Percentiles rank a stretch among this genome's conserved stretches.
Conservation (phyloP, 495 filamentous ascomycete genomes). For the Halenospora varia region DNA sequence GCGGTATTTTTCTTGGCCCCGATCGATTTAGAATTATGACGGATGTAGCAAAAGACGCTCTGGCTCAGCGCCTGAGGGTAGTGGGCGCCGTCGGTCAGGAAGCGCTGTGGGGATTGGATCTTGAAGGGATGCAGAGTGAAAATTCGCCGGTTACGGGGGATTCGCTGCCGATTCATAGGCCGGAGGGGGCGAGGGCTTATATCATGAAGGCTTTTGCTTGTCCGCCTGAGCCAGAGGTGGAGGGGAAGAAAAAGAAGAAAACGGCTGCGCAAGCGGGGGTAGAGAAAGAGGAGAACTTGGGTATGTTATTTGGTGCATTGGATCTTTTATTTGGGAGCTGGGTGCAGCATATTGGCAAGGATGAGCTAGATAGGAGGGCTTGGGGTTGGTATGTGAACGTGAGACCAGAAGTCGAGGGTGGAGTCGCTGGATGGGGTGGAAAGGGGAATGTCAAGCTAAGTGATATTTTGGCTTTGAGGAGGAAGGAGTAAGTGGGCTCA, state of each 20-base stretch:
- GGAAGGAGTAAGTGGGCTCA: too few relatives aligned
- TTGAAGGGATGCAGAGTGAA: slow-evolving; percentile 55
- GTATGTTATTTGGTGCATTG: slow-evolving; percentile 59
- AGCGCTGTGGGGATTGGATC: slow-evolving; percentile 75
- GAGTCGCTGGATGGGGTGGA: slow-evolving; percentile 74
- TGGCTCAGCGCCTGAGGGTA: slow-evolving; percentile 41
- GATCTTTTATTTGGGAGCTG: slow-evolving; percentile 69
- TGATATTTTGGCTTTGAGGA: slow-evolving; percentile 60
- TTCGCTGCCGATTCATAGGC: slow-evolving; percentile 59
- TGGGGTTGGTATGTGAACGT: slow-evolving; percentile 80
- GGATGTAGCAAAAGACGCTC: slow-evolving; percentile 39
- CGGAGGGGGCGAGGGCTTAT: slow-evolving; percentile 58
- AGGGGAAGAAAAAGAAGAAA: slow-evolving; percentile 29
- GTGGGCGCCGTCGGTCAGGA: slow-evolving; percentile 39
- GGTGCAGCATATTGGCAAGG: slow-evolving; percentile 47
- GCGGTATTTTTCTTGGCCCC: slow-evolving; percentile 78
- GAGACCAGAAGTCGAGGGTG: slow-evolving; percentile 66
- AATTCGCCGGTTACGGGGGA: slow-evolving; percentile 28
- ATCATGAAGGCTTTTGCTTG: slow-evolving; percentile 56
- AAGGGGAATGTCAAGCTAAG: slow-evolving; percentile 64
- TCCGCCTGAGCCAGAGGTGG: slow-evolving; percentile 21
- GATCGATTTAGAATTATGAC: slow-evolving; percentile 65
- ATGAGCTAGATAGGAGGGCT: slow-evolving; percentile 67
- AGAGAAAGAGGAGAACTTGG: slow-evolving; percentile 64
- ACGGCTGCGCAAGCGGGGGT: slow-evolving; percentile 37